Base-by-base conservation (phyloP, 371 early-diverging fungal species). In the Mucor saturninus region DNA sequence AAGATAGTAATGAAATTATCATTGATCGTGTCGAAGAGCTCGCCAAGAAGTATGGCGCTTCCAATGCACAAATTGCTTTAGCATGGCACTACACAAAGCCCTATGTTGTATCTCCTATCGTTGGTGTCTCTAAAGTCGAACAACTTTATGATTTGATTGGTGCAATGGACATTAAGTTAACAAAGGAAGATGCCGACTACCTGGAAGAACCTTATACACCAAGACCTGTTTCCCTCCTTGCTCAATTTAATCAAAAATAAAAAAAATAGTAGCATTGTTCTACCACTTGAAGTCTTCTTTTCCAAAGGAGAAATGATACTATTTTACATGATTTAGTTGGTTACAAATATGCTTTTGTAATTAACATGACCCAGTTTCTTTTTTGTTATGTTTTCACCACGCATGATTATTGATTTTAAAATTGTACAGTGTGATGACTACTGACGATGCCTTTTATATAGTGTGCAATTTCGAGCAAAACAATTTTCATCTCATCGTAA, bases 71-170 rank as follows among this genome's bases (percentile, higher is more conserved):
- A 40, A 61, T 69, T 21, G 59, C 51, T 28, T 68, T 85, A 30
- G 83, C 85, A 8, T 85, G 84, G 85, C 30, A 79, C 11, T 56
- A 69, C 15, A 54, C 65, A 13, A 81, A 81, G 32, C 54, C 63
- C 1, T 61, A 62, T 54, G 75, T 84, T 15, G 66, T 75, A 3
- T 46, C 76, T 7, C 76, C 82, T 30, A 77, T 84, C 59, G 61
- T 81, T 15, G 85, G 83, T 46, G 56, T 73, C 26, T 65, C 57
- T 26, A 81, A 74, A 53, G 57, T 32, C 10, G 51, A 69, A 28
- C 69, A 79, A 42, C 37, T 81, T 31, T 53, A 64, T 32, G 84
- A 83, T 63, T 45, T 74, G 13, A 38, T 81, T 1, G 70, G 50
- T 3, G 66, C 82, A 13, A 40, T 75, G 14, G 49, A 64, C 29